Evolutionary conservation across 2,329 filamentous ascomycete species (phyloP), one percentile per base, ranked within the genome.

Genomic region (Dothideomycetes sp.): DNA sequence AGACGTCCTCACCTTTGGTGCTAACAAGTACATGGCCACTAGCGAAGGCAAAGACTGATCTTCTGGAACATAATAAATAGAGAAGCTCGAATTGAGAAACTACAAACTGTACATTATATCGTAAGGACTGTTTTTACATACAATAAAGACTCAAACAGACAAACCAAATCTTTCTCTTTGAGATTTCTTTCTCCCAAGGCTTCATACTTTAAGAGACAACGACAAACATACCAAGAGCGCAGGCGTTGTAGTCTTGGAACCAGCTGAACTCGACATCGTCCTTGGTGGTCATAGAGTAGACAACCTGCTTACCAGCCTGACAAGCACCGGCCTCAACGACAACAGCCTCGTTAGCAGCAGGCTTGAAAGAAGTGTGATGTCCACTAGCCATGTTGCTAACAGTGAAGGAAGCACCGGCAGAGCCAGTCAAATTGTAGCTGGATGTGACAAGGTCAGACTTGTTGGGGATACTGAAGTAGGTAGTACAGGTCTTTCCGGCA

Each of bases 1-100:
- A 0, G 76, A 82, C 51, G 74, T 73, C 11, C 58, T 65, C 50
- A 72, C 73, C 47, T 65, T 82, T 41, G 79, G 80, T 6, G 78
- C 78, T 3, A 71, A 70, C 46, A 51, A 49, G 5, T 73, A 64
- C 54, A 74, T 77, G 43, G 70, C 72, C 2, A 76, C 72, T 2
- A 63, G 69, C 60, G 60, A 75, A 18, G 64, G 79, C 43, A 57
- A 63, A 19, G 69, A 68, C 46, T 83, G 78, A 78, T 65, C 66
- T 2, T 65, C 69, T 50, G 67, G 68, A 27, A 67, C n/a, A n/a
- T n/a, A n/a, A n/a, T n/a, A n/a, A n/a, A n/a, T n/a, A n/a, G n/a
- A n/a, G n/a, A n/a, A n/a, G n/a, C n/a, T n/a, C n/a, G n/a, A n/a
- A n/a, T n/a, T n/a, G n/a, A n/a, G n/a, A n/a, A n/a, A n/a, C n/a